These are phyloP conservation scores for Hanseniaspora taiwanica DNA, from an alignment of 805 yeast species.

Conservation along the genomic window DNA sequence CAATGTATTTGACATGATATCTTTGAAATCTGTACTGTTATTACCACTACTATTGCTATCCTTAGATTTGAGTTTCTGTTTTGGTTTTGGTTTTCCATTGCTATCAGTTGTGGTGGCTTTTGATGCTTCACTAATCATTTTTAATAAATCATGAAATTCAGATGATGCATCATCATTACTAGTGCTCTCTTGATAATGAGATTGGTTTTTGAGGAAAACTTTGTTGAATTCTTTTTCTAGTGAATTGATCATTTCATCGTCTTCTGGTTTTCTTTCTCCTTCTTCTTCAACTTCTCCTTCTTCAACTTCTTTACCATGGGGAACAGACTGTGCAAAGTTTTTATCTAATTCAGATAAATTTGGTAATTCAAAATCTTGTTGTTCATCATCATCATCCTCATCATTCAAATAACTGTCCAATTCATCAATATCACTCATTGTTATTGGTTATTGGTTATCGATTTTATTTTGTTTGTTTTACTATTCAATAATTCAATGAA, in stretches of 20 bases:
- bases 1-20: constrained; percentile 68
- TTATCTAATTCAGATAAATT: constrained; percentile 7
- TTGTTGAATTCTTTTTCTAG: constrained; percentile 16
- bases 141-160: constrained; percentile 25
- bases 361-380: constrained; percentile 27
- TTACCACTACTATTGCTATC: constrained; percentile 17
- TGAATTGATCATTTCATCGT: constrained; percentile 19
- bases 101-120: constrained; percentile 6
- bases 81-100: not conserved
- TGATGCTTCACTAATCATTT: constrained; percentile 17
- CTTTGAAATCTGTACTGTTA: constrained; percentile 46
- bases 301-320: not conserved
- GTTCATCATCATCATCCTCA: too few species aligned
- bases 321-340: too few species aligned
- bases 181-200: constrained; percentile 7
- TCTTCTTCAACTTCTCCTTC: constrained; percentile 5
- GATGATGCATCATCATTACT: constrained; percentile 13
- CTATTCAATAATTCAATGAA: not conserved
- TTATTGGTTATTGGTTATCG: not conserved
- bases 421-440: constrained; percentile 48
- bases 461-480: not conserved
- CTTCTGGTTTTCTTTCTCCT: constrained; percentile 7
- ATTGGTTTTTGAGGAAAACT: constrained; percentile 11
- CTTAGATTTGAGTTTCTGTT: not conserved
- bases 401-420: constrained; percentile 80